A percentile compares a stretch with the other conserved stretches of the same genome.
These are phyloP conservation scores for Paraphaeosphaeria minitans DNA, from an alignment of 2,329 filamentous ascomycete genomes.

Conservation along the genomic window DNA sequence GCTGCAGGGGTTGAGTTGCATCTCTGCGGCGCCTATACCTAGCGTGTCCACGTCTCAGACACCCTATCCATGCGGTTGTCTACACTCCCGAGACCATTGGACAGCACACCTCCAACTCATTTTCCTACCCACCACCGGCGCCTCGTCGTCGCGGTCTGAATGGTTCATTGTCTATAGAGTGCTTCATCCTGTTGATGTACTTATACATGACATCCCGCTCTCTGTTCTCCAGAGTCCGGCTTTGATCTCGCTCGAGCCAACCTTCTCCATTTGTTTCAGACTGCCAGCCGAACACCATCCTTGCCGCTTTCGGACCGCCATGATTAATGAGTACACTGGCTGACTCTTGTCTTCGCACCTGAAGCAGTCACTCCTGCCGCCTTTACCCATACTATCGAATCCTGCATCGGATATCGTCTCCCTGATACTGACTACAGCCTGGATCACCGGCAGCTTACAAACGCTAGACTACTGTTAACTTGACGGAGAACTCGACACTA, in stretches of 20 bases:
- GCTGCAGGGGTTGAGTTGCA: constrained; percentile 42
- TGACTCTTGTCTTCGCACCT: constrained; percentile 15
- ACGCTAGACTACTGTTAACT: constrained; percentile 7
- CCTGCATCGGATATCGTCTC: constrained; percentile 18
- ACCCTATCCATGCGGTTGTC: constrained; percentile 30
- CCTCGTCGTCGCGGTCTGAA: constrained; percentile 10
- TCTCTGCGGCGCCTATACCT: constrained; percentile 44
- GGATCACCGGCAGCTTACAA: background rate
- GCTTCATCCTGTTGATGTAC: constrained; percentile 1
- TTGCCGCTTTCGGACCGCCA: constrained; percentile 4
- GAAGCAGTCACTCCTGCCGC: constrained; percentile 17
- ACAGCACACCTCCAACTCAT: constrained; percentile 15
- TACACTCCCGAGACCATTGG: constrained; percentile 35
- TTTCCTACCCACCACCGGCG: constrained; percentile 8
- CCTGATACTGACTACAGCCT: constrained; percentile 10
- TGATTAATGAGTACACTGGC: constrained; percentile 11
- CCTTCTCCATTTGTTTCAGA: constrained; percentile 35
- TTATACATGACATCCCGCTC: constrained; percentile 9
- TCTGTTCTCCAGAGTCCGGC: background rate
- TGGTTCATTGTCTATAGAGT: constrained; percentile 10
- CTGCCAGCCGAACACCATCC: constrained; percentile 10
- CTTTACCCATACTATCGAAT: constrained; percentile 21
- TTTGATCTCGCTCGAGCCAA: constrained; percentile 23
- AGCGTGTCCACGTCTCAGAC: constrained; percentile 31
- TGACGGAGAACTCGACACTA: background rate